These are phyloP conservation scores for Pichia nakasei DNA, from an alignment of 805 yeast genomes.

Conservation along the genomic window DNA sequence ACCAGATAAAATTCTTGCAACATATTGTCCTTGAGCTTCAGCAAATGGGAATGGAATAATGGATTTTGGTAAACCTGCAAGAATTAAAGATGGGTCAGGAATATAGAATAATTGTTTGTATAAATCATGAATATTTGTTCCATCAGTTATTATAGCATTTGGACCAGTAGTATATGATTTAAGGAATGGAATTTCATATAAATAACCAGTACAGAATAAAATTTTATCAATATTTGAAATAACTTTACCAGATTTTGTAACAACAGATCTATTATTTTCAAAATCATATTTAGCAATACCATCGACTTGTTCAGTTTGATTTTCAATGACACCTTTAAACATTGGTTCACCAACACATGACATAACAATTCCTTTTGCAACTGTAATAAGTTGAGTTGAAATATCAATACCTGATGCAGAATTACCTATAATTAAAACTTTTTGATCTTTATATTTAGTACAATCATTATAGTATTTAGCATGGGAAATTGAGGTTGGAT, in stretches of 20 bases:
- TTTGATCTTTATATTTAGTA: slow-evolving; percentile 26
- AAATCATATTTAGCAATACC: slow-evolving; percentile 20
- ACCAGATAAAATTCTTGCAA: slow-evolving; percentile 35
- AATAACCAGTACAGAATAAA: slow-evolving; percentile 70
- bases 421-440: slow-evolving; percentile 31
- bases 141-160: slow-evolving; percentile 24
- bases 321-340: slow-evolving; percentile 21
- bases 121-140: slow-evolving; percentile 30
- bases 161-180: slow-evolving; percentile 25
- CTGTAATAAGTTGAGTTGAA: slow-evolving; percentile 26
- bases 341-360: slow-evolving; percentile 25
- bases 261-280: slow-evolving; percentile 26
- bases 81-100: slow-evolving; percentile 36
- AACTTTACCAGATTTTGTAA: slow-evolving; percentile 40
- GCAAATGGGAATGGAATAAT: slow-evolving; percentile 44
- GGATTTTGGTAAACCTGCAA: slow-evolving; percentile 35
- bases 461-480: slow-evolving; percentile 35
- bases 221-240: slow-evolving; percentile 44
- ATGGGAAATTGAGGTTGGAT: slow-evolving; percentile 31
- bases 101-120: slow-evolving; percentile 40
- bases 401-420: slow-evolving; percentile 70
- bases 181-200: slow-evolving; percentile 56
- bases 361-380: slow-evolving; percentile 22
- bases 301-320: slow-evolving; percentile 20
- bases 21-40: slow-evolving; percentile 39